Evolutionary conservation across 2,329 filamentous ascomycete genomes (phyloP).

Genomic region (Hymenotorrendiella dingleyae): DNA sequence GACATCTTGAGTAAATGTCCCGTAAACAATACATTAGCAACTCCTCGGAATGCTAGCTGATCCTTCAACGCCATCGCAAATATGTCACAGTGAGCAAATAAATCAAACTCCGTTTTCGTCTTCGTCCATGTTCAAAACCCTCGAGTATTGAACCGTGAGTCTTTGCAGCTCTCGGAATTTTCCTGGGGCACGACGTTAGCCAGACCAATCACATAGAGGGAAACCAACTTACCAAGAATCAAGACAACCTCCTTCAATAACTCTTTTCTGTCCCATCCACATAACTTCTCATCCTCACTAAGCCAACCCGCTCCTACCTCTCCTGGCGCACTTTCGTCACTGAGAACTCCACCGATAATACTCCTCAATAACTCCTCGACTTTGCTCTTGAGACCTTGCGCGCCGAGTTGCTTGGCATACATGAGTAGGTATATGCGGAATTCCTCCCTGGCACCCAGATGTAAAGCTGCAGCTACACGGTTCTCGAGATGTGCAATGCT

Average conservation of each 20-base stretch:
- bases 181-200: constrained; percentile 43
- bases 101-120: constrained; percentile 21
- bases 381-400: constrained; percentile 80
- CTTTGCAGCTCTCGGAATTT: constrained; percentile 95
- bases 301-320: constrained; percentile 49
- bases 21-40: constrained; percentile 6
- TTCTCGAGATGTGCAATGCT: constrained; percentile 96
- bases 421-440: constrained; percentile 94
- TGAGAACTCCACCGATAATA: constrained; percentile 66
- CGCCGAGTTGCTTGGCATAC: constrained; percentile 93
- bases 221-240: constrained; percentile 67
- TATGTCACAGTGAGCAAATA: constrained; percentile 2
- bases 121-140: constrained; percentile 59
- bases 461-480: constrained; percentile 80
- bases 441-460: constrained; percentile 81
- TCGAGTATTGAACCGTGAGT: constrained; percentile 90
- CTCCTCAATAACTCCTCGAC: constrained; percentile 87
- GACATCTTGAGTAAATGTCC: not conserved
- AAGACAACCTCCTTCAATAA: constrained; percentile 86
- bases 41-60: constrained; percentile 16
- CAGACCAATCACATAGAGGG: not conserved
- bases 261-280: constrained; percentile 86
- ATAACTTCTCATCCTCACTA: constrained; percentile 64
- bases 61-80: constrained; percentile 23
- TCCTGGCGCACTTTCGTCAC: constrained; percentile 42